phyloP scores from a whole-genome alignment of 2,329 filamentous ascomycete species.

The Diaporthe eres region DNA sequence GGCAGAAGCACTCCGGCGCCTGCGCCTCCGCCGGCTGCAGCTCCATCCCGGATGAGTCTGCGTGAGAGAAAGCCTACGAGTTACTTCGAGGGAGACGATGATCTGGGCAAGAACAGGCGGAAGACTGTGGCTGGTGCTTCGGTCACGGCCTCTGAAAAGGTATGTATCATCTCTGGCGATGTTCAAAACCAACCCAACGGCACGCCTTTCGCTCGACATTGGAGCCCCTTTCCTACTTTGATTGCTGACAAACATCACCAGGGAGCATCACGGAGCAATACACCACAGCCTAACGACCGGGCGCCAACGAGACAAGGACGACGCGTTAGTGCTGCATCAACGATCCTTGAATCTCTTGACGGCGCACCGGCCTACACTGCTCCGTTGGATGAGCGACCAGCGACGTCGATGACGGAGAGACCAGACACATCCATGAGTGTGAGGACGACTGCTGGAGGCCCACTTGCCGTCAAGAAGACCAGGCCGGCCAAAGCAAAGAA shows the following conservation, averaged over 20 bases:
- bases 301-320: slow-evolving; percentile 55
- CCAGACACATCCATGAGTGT: slow-evolving; percentile 60
- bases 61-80: slow-evolving; percentile 77
- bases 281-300: slow-evolving; percentile 48
- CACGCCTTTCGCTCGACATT: not conserved
- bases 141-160: slow-evolving; percentile 62
- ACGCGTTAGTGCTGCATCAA: slow-evolving; percentile 65
- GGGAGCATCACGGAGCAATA: slow-evolving; percentile 53
- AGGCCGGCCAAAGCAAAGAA: slow-evolving; percentile 64
- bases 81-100: slow-evolving; percentile 65
- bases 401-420: slow-evolving; percentile 58
- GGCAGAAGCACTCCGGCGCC: slow-evolving; percentile 47
- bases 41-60: slow-evolving; percentile 78
- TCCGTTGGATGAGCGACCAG: slow-evolving; percentile 50
- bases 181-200: not conserved
- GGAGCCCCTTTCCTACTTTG: not conserved
- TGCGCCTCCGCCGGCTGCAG: slow-evolving; percentile 48
- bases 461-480: slow-evolving; percentile 71
- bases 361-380: slow-evolving; percentile 40
- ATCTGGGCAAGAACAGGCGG: slow-evolving; percentile 65
- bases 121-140: slow-evolving; percentile 72
- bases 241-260: slow-evolving; percentile 43
- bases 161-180: slow-evolving; percentile 41
- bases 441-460: slow-evolving; percentile 51
- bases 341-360: slow-evolving; percentile 50